These are phyloP conservation scores for Suillus sp. DNA, from an alignment of 768 basidiomycete genomes.

Conservation along the genomic window DNA sequence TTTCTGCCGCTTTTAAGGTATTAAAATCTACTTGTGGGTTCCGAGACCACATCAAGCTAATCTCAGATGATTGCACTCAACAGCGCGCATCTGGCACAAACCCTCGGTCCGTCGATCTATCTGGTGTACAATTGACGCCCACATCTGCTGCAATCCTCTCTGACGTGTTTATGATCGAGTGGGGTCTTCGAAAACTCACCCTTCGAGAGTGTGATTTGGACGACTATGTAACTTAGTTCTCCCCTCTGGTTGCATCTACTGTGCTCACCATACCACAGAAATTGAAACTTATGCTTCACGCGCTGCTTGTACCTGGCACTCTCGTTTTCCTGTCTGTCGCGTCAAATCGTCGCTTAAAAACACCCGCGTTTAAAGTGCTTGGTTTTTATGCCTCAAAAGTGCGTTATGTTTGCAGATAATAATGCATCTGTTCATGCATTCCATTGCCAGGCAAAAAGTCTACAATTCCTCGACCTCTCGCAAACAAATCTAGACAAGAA, in stretches of 20 bases:
- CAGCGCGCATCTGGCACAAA: slow-evolving; percentile 54
- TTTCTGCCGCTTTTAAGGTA: slow-evolving; percentile 75
- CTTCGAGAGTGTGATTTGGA: slow-evolving; percentile 88
- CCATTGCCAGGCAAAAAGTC: slow-evolving; percentile 58
- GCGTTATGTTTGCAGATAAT: slow-evolving; percentile 9
- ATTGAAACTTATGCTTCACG: slow-evolving; percentile 88
- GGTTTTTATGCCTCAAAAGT: slow-evolving; percentile 82
- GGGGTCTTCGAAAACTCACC: slow-evolving; percentile 85
- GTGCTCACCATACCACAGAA: slow-evolving; percentile 44
- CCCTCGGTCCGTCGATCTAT: slow-evolving; percentile 79
- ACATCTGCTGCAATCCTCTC: slow-evolving; percentile 79
- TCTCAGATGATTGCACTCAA: slow-evolving; percentile 9
- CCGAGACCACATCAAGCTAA: neutral
- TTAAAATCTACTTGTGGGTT: slow-evolving; percentile 15
- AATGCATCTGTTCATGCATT: neutral
- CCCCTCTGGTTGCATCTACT: neutral
- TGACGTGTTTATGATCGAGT: slow-evolving; percentile 90
- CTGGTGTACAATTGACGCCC: slow-evolving; percentile 71
- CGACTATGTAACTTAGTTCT: slow-evolving; percentile 56
- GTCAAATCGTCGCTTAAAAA: slow-evolving; percentile 81
- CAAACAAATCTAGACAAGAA: slow-evolving; percentile 85
- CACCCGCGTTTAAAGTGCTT: slow-evolving; percentile 73
- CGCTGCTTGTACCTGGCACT: slow-evolving; percentile 80
- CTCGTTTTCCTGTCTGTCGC: slow-evolving; percentile 84
- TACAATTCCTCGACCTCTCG: slow-evolving; percentile 90